phyloP scores from a whole-genome alignment of 2,329 filamentous ascomycete genomes.

The Basipetospora chlamydospora region DNA sequence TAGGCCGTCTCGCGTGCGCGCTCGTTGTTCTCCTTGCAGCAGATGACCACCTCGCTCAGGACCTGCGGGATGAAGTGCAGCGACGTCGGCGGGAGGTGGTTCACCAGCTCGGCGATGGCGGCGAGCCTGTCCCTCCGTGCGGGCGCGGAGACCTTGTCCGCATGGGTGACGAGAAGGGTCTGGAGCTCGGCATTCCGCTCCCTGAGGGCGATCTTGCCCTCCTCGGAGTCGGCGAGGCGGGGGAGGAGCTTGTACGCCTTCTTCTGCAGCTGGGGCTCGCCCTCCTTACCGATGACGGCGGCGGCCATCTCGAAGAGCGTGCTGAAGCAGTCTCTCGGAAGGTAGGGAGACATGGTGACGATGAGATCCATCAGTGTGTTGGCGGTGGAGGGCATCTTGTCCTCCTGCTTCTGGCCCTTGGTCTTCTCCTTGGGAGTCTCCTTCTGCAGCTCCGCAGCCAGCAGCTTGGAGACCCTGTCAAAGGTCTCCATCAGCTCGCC shows the following conservation, averaged over 20 bases:
- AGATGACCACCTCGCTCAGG: constrained; percentile 86
- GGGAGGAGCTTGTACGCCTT: constrained; percentile 98
- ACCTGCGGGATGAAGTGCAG: constrained; percentile 89
- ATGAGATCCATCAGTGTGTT: constrained; percentile 95
- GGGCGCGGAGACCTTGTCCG: constrained; percentile 75
- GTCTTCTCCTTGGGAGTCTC: constrained; percentile 44
- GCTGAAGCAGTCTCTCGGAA: constrained; percentile 73
- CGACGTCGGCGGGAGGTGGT: constrained; percentile 59
- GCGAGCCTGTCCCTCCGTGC: constrained; percentile 74
- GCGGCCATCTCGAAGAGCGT: constrained; percentile 78
- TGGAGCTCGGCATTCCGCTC: constrained; percentile 71
- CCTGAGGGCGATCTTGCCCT: constrained; percentile 59
- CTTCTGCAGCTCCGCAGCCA: constrained; percentile 53
- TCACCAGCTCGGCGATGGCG: constrained; percentile 67
- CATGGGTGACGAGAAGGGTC: constrained; percentile 60
- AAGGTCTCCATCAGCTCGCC: constrained; percentile 79
- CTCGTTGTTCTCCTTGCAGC: constrained; percentile 96
- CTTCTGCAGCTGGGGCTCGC: constrained; percentile 90
- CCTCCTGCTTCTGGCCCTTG: constrained; percentile 43
- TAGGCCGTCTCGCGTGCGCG: constrained; percentile 82
- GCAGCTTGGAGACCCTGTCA: constrained; percentile 68
- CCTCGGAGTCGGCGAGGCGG: constrained; percentile 67
- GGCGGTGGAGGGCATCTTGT: constrained; percentile 77
- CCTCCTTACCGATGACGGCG: constrained; percentile 63
- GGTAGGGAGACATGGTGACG: constrained; percentile 88